Percentiles rank a stretch among this genome's conserved stretches.
Evolutionary conservation across 1,139 yeast genomes (phyloP).

Genomic region (Pichia sp.): DNA sequence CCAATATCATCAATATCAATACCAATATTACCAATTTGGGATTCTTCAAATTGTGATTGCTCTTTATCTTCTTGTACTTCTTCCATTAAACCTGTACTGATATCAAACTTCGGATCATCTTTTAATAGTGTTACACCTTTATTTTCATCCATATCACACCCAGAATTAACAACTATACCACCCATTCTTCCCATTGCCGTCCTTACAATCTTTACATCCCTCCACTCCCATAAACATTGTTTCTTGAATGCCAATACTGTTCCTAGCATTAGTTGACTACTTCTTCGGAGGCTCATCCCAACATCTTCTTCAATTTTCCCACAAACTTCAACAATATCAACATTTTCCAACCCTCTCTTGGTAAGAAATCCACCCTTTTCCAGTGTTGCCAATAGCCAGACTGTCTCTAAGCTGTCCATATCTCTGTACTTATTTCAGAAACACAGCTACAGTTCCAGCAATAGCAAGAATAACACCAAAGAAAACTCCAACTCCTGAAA

Average conservation of each 20-base stretch:
- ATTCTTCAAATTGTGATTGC: neutral
- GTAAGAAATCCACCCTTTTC: neutral
- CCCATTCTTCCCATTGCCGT: neutral
- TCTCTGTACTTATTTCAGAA: neutral
- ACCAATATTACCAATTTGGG: neutral
- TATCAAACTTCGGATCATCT: constrained; percentile 41
- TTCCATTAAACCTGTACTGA: constrained; percentile 26
- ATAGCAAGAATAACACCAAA: neutral
- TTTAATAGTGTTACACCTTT: neutral
- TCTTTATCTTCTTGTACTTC: neutral
- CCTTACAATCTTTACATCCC: constrained; percentile 6
- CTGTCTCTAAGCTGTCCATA: constrained; percentile 1
- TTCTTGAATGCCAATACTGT: constrained; percentile 44
- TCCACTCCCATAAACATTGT: constrained; percentile 13
- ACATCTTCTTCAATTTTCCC: neutral
- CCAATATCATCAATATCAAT: constrained; percentile 1
- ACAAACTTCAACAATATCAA: neutral
- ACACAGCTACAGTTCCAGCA: neutral
- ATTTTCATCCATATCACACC: neutral
- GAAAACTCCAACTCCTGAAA: neutral
- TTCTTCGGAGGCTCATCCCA: constrained; percentile 18
- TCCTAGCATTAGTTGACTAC: constrained; percentile 46
- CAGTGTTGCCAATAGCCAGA: constrained; percentile 12
- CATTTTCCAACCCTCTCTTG: neutral
- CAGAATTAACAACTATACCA: neutral